Base-by-base conservation (phyloP, 768 basidiomycete genomes). In the Podaxis sp. region DNA sequence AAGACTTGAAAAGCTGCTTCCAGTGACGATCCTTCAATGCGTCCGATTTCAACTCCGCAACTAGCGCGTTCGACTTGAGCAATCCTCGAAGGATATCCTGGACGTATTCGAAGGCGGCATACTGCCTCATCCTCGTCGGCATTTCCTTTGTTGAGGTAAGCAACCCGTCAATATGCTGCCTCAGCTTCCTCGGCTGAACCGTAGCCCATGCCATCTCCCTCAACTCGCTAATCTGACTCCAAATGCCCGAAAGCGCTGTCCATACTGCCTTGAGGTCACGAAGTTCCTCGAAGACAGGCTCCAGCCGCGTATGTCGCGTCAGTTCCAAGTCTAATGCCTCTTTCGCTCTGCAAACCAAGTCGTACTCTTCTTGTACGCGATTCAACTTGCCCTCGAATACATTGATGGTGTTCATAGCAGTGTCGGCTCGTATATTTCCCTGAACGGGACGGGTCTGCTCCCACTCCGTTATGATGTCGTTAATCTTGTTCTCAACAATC, bases 91-190 rank as follows among this genome's bases (percentile, higher is more conserved):
- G 79, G 21, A 89, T 82, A 46, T 99, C 96, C 69, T 98, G 95
- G 1, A 98, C 94, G 71, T 92, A 95, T 79, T 98, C 97, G 69
- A 98, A 99, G 0, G 97, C 97, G 7, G 95, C 93, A 72, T 99
- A 99, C 71, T 99, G 97, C 56, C 97, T 85, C 97, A 98, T 99
- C 62, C 95, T 82, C 38, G 93, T 96, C 1, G 97, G 97, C 96
- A 99, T 98, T 51, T 98, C 96, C 77, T 95, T 93, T 23, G 96
- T 98, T n/a, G 93, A 93, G 25, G 84, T 79, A 55, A 98, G 74
- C 50, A 98, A 80, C n/a, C 84, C 86, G 67, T 99, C 96, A 57
- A 99, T 87, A 64, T 93, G 91, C 68, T 95, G 92, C 66, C 97
- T 87, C 60, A 99, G 71, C 75, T 98, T 98, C 68, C 97, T 86